Conservation (phyloP, 768 basidiomycete species). For the Russula ochroleuca region DNA sequence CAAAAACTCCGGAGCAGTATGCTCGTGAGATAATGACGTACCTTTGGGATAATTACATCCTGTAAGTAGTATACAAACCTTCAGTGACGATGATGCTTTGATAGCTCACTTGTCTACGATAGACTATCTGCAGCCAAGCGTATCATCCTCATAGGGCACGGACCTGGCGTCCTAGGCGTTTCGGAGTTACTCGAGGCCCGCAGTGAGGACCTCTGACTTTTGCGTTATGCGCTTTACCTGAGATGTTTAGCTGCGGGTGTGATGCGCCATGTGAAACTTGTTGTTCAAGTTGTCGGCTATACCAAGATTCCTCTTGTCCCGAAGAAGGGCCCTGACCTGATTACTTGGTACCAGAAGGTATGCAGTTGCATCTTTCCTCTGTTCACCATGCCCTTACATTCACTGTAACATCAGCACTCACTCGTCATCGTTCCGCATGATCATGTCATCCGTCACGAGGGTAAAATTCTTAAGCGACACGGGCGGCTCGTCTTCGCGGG, state of each 20-base stretch:
- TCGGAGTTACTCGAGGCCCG: conserved; percentile 70
- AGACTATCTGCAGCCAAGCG: conserved; percentile 70
- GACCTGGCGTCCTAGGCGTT: conserved; percentile 72
- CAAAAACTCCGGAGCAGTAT: conserved; percentile 33
- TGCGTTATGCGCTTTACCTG: conserved; percentile 1
- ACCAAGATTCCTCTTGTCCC: conserved; percentile 27
- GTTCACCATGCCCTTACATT: conserved; percentile 5
- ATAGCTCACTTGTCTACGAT: background rate
- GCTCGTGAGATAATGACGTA: conserved; percentile 66
- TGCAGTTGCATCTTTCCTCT: conserved; percentile 21
- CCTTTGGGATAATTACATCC: conserved; percentile 95
- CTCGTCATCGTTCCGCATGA: conserved; percentile 62
- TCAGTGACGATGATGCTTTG: background rate
- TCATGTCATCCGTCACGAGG: conserved; percentile 48
- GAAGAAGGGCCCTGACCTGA: conserved; percentile 21
- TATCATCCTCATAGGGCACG: conserved; percentile 83
- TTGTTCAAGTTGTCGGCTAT: conserved; percentile 28
- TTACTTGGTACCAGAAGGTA: conserved; percentile 69
- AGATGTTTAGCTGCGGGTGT: conserved; percentile 44
- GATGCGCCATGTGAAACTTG: conserved; percentile 37
- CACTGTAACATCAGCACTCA: conserved; percentile 53
- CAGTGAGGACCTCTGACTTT: conserved; percentile 43
- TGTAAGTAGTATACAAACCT: conserved; percentile 44
- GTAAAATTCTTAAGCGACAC: conserved; percentile 52
- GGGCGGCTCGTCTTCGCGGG: conserved; percentile 62